A percentile compares a stretch with the other conserved stretches of the same genome.
Evolutionary conservation across 352 stramenopile genomes (phyloP).

Genomic region (Phytophthora sojae): DNA sequence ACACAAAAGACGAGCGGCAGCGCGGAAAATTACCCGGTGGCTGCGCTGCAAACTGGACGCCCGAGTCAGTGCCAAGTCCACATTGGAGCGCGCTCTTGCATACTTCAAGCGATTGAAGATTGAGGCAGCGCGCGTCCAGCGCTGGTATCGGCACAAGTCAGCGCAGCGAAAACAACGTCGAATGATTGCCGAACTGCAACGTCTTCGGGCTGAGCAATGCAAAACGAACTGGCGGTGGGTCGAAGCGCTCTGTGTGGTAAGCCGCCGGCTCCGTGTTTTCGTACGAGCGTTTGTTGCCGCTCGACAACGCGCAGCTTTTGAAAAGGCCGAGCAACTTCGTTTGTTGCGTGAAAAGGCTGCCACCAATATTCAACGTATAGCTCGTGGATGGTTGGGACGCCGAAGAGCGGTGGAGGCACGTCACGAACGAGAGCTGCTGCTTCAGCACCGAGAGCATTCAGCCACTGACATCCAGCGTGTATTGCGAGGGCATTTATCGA

Average conservation of each 20-base stretch:
- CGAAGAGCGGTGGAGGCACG: constrained; percentile 31
- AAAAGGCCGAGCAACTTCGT: constrained; percentile 45
- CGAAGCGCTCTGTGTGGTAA: constrained; percentile 40
- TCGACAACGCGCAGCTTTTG: constrained; percentile 44
- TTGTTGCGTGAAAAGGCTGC: constrained; percentile 41
- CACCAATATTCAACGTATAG: constrained; percentile 48
- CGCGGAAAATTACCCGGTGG: constrained; percentile 57
- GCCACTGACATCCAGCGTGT: constrained; percentile 53
- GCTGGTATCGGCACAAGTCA: constrained; percentile 49
- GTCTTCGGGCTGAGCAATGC: constrained; percentile 34
- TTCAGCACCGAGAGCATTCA: constrained; percentile 26
- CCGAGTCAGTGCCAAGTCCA: constrained; percentile 43
- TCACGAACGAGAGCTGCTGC: constrained; percentile 20
- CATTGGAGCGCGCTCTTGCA: constrained; percentile 53
- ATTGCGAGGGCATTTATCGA: constrained; percentile 41
- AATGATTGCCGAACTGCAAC: constrained; percentile 34
- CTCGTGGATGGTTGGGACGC: constrained; percentile 51
- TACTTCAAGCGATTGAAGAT: constrained; percentile 55
- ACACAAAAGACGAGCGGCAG: constrained; percentile 37
- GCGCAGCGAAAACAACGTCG: constrained; percentile 27
- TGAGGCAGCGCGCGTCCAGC: constrained; percentile 58
- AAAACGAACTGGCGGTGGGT: constrained; percentile 41
- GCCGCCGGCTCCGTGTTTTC: constrained; percentile 39
- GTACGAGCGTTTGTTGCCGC: constrained; percentile 42
- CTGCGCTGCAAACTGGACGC: constrained; percentile 36